Evolutionary conservation across 257 asterid genomes (phyloP), one percentile per base, ranked within the genome.

Genomic region (Penstemon barbatus): DNA sequence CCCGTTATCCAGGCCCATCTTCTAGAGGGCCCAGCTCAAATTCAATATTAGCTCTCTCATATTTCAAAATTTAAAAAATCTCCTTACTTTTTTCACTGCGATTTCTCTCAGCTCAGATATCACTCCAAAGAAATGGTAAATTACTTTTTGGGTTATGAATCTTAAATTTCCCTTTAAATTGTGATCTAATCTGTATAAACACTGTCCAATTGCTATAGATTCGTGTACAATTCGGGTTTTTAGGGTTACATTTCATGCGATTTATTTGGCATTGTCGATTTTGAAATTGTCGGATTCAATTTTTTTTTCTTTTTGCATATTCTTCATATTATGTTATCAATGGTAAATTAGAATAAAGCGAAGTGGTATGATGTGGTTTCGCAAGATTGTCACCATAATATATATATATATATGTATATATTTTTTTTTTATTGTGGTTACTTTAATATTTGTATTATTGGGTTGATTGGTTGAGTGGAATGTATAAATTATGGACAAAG

Each of bases 61-160:
- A 50, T 68, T 78, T 78, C 74, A 74, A 78, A 74, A 19, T 74
- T 74, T 57, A 54, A 74, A n/a, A 74, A 61, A 73, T 69, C 72
- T 61, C 75, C 49, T 65, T 65, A 70, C 12, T 5, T 3, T 12
- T 53, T 7, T 48, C 64, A 48, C 19, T 66, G 44, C 63, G 71
- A 70, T 74, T 72, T 69, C 51, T 63, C 68, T 64, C 69, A 55
- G 68, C 72, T 76, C 66, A 40, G 57, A 49, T 53, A 19, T 18
- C 66, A n/a, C 54, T 61, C 66, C 50, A 2, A 43, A 45, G 45
- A 36, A n/a, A 80, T 80, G 84, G 84, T 80, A 58, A 69, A 38
- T 39, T 63, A 7, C 67, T 7, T 41, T 52, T 43, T 42, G 3
- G 11, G 4, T 51, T 36, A 25, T 63, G 58, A 3, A 2, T 42